phyloP scores from a whole-genome alignment of 2,329 filamentous ascomycete genomes.

The Botryosphaeria dothidea region DNA sequence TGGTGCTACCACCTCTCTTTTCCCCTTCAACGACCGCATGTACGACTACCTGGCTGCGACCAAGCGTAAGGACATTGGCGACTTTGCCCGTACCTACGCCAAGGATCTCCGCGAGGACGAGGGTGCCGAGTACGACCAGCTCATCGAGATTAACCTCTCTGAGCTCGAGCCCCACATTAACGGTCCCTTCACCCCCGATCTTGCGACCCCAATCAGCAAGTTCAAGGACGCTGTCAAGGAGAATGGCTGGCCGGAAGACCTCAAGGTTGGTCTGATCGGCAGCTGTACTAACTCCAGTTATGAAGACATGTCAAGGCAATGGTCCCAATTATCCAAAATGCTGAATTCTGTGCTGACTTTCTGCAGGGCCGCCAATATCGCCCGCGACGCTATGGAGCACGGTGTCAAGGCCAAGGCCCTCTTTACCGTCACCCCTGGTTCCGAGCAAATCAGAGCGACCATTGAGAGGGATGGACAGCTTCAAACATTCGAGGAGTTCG shows the following conservation, averaged over 20 bases:
- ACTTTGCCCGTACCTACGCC: constrained; percentile 83
- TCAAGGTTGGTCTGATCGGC: constrained; percentile 95
- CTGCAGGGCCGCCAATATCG: constrained; percentile 85
- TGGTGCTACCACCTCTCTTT: constrained; percentile 86
- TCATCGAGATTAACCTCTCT: constrained; percentile 93
- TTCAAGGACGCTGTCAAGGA: constrained; percentile 92
- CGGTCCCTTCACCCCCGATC: constrained; percentile 96
- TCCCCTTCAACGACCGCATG: constrained; percentile 98
- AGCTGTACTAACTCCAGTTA: constrained; percentile 95
- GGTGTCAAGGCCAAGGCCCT: constrained; percentile 90
- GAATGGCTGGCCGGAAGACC: constrained; percentile 93
- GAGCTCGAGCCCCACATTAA: constrained; percentile 98
- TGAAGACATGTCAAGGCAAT: constrained; percentile 83
- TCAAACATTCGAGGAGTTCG: constrained; percentile 93
- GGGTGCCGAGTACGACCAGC: constrained; percentile 90
- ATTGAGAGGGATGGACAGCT: constrained; percentile 90
- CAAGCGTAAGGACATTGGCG: constrained; percentile 86
- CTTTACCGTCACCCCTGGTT: constrained; percentile 95
- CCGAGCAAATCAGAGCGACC: constrained; percentile 93
- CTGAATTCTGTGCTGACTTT: background rate
- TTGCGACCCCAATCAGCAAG: constrained; percentile 96
- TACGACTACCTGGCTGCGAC: constrained; percentile 92
- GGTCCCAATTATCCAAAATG: background rate
- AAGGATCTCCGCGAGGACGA: constrained; percentile 84
- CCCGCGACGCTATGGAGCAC: constrained; percentile 84